Evolutionary conservation across 441 rosid genomes (phyloP), one percentile per base, ranked within the genome.

Genomic region (Brassica balearica): DNA sequence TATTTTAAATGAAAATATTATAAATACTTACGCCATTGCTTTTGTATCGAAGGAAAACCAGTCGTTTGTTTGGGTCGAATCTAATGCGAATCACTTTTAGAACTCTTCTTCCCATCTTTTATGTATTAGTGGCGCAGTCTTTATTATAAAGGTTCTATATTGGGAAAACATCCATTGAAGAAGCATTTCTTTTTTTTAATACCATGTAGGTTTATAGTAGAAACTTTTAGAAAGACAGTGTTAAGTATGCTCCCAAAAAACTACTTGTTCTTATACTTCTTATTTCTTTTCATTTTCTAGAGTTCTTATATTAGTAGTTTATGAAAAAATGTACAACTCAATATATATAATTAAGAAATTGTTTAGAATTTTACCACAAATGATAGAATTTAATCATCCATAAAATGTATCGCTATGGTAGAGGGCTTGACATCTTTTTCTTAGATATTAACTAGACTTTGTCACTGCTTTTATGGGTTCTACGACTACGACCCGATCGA

Each of bases 1-100:
- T 38, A 8, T 38, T 1, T 8, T 8, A 8, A 56, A 12, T 56
- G 22, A 9, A 58, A 55, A 8, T 8, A 58, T 20, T 17, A 58
- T 22, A 20, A 20, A 11, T 23, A 6, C 38, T 8, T 34, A 32
- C 10, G 5, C 25, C 11, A 46, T 76, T 68, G 62, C 36, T 69
- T 69, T 62, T 51, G 41, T 15, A n/a, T 69, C 38, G 9, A 51
- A 61, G 8, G 58, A 22, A 62, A 76, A 51, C 70, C 69, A 51
- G 46, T 76, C 43, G 65, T 62, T 69, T 62, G 58, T 29, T 20
- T 60, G 51, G 68, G 53, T 51, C 58, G 80, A 62, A 76, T 76
- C 70, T n/a, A 55, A 76, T 69, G 75, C 70, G 58, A 69, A 36
- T 65, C 4, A 65, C 68, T 64, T 65, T 51, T 62, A 22, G 11